Evolutionary conservation across 192 early-diverging fungal species (phyloP), one percentile per base, ranked within the genome.

Genomic region (Paraglomus occultum): DNA sequence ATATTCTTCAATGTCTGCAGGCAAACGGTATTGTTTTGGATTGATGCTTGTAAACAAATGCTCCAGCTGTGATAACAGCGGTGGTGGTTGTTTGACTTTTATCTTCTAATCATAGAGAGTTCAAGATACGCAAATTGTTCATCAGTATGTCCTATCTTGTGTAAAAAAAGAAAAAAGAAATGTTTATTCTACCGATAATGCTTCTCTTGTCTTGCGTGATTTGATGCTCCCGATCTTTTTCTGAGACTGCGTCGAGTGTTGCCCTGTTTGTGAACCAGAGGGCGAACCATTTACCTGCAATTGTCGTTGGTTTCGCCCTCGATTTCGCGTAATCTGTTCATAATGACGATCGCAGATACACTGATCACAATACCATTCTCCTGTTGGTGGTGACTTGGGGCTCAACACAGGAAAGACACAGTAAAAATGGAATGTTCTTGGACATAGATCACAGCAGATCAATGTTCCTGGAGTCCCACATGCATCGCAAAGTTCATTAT

Each of bases 401-500:
- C 76, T 74, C 17, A 79, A 40, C 12, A 74, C 72, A 3, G 78
- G 78, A 18, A 73, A 68, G 18, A 74, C 63, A 57, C 78, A 79
- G 43, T 71, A 70, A 64, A 79, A 79, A 52, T 79, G 78, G 22
- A 76, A 79, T n/a, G 78, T 74, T 12, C 65, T 71, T 22, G 78
- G 78, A 15, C 78, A 79, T 6, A 67, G 53, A 51, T 79, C 78
- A 50, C 78, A 79, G 20, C 78, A 79, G 48, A 79, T 76, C 38
- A 79, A 74, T 38, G 67, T 71, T 14, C 78, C 78, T 22, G 72
- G 39, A 12, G 67, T 69, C 31, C 52, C 18, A 50, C 78, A 79
- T 4, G 69, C 67, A 31, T 79, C 74, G 23, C 78, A 79, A 11
- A 73, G 67, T 18, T 79, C 78, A 18, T 79, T 68, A 53, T 79